phyloP scores from a whole-genome alignment of 1,284 basidiomycete species.

The Schizophyllum commune region DNA sequence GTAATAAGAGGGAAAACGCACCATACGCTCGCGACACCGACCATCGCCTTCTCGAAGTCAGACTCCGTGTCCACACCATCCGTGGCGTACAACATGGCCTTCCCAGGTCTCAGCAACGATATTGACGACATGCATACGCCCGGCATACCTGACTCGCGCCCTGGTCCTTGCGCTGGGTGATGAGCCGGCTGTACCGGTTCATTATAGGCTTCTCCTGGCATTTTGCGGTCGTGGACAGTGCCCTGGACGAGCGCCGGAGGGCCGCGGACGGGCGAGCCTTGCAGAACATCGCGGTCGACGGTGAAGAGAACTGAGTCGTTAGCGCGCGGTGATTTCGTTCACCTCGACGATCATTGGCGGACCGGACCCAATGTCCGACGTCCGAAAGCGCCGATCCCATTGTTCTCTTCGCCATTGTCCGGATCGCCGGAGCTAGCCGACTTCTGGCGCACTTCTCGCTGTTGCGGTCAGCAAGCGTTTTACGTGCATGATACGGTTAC shows the following conservation, averaged over 20 bases:
- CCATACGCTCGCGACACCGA: slow-evolving; percentile 93
- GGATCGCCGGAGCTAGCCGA: too few relatives aligned
- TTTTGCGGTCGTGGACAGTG: slow-evolving; percentile 26
- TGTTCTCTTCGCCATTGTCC: too few relatives aligned
- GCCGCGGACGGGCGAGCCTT: too few relatives aligned
- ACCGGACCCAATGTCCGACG: too few relatives aligned
- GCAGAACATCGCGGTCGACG: too few relatives aligned
- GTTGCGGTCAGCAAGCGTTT: too few relatives aligned
- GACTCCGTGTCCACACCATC: slow-evolving; percentile 74
- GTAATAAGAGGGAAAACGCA: slow-evolving; percentile 4
- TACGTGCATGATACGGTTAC: too few relatives aligned
- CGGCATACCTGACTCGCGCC: slow-evolving; percentile 78
- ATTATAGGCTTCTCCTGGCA: slow-evolving; percentile 47
- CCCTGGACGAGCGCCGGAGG: slow-evolving; percentile 18
- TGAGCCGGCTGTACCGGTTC: slow-evolving; percentile 78
- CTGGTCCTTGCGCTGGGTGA: slow-evolving; percentile 89
- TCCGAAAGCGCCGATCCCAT: too few relatives aligned
- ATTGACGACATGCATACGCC: slow-evolving; percentile 6
- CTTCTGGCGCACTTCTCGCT: too few relatives aligned
- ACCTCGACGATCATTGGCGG: too few relatives aligned
- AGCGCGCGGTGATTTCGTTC: too few relatives aligned
- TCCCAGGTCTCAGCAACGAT: slow-evolving; percentile 6
- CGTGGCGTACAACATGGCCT: slow-evolving; percentile 97
- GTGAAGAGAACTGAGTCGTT: too few relatives aligned
- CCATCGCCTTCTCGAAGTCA: slow-evolving; percentile 92